Percentiles rank a stretch among this genome's conserved stretches.
These are phyloP conservation scores for Pythium rhizo-oryzae DNA, from an alignment of 352 stramenopile species.

Conservation along the genomic window DNA sequence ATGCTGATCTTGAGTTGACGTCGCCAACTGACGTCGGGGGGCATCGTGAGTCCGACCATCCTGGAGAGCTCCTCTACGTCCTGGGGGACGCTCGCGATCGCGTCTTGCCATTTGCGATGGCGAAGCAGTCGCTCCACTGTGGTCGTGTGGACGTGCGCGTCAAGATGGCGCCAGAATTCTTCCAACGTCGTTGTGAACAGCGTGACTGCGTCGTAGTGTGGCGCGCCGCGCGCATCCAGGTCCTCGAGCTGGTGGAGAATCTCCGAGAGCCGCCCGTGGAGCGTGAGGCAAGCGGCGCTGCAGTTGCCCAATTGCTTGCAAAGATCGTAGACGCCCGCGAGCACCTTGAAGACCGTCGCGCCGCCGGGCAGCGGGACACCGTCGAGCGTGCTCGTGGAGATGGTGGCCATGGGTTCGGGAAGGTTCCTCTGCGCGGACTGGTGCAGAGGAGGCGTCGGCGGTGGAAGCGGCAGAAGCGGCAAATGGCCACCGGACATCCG, in stretches of 20 bases:
- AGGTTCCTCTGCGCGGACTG: too few species aligned
- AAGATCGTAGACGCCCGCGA: neutral
- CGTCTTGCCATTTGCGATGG: neutral
- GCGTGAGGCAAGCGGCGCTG: neutral
- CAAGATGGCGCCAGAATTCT: slow-evolving; percentile 3
- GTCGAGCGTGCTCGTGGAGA: neutral
- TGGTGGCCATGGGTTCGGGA: neutral
- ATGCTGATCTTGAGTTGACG: neutral
- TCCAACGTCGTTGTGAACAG: neutral
- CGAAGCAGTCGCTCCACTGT: neutral
- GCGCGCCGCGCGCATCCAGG: neutral
- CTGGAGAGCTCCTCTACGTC: neutral
- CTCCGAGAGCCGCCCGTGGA: neutral
- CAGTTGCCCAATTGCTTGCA: neutral
- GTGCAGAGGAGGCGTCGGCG: too few species aligned
- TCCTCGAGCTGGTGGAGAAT: neutral
- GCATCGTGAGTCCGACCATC: neutral
- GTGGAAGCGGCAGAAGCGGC: too few species aligned
- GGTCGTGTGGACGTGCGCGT: neutral
- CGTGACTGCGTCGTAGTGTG: neutral
- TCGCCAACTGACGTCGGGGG: neutral
- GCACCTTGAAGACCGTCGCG: neutral
- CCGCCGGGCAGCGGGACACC: neutral
- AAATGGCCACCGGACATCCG: too few species aligned
- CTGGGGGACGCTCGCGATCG: neutral